Base-by-base conservation (phyloP, 441 rosid genomes). In the Arabidopsis lyrata region DNA sequence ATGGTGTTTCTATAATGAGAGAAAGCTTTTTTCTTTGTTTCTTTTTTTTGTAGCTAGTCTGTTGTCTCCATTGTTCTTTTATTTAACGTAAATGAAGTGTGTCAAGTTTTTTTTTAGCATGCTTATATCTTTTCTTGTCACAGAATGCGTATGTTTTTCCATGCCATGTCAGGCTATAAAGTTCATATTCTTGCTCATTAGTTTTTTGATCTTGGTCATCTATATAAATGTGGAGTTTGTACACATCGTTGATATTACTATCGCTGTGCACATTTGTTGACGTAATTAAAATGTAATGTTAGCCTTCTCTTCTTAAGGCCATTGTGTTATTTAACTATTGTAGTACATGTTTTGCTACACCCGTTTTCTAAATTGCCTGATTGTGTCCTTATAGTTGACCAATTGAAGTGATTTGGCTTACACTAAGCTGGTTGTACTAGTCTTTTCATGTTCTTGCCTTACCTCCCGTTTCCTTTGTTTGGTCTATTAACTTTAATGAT, bases 401-500 rank as follows among this genome's bases (percentile, higher is more conserved):
- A 39, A 14, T 14, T 61, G 42, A 66, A 59, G 31, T 61, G 66
- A 38, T 47, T 31, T 76, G 4, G 20, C 61, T 75, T 70, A 62
- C 15, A 11, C 41, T 68, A 55, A 63, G 55, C 66, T 31, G 52
- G 47, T 38, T 69, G 47, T 48, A 69, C 36, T 63, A 44, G 71
- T 47, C 52, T 70, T 70, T 68, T 47, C 55, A 49, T 70, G 57
- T 55, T 63, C 27, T 1, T 45, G 22, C 61, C n/a, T 31, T 69
- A 36, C 38, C 9, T 32, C 58, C 18, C n/a, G 15, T 53, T 44
- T 59, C 22, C 63, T 27, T 68, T 53, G 64, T 53, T 52, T 68
- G 41, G 35, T 53, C 36, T 59, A 45, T 47, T 10, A 53, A 71
- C 45, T 77, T 70, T 59, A 53, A 44, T 66, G 59, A 60, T 60